Percentiles rank a stretch among this genome's conserved stretches.
phyloP scores from a whole-genome alignment of 805 yeast genomes.

The Candida argentea region DNA sequence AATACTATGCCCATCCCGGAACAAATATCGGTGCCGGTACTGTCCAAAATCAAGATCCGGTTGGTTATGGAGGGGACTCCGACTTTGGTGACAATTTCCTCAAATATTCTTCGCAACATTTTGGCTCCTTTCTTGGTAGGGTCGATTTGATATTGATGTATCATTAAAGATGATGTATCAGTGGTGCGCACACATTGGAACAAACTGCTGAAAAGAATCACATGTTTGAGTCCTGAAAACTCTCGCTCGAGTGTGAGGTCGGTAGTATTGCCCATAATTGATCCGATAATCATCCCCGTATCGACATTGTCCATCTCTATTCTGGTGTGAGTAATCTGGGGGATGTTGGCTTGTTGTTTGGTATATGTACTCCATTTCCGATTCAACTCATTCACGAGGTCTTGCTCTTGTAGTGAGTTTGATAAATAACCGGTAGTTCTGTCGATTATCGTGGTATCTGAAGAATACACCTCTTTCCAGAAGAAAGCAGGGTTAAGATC shows the following conservation, averaged over 20 bases:
- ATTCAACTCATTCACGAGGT: too few relatives aligned
- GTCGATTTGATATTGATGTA: slow-evolving; percentile 11
- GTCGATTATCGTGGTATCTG: slow-evolving; percentile 10
- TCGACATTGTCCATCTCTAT: slow-evolving; percentile 5
- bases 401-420: slow-evolving; percentile 14
- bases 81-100: slow-evolving; percentile 25
- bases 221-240: slow-evolving; percentile 7
- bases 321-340: too few relatives aligned
- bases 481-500: slow-evolving; percentile 42
- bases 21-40: slow-evolving; percentile 56
- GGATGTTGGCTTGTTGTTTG: too few relatives aligned
- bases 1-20: slow-evolving; percentile 48
- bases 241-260: slow-evolving; percentile 3
- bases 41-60: slow-evolving; percentile 43
- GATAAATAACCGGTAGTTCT: slow-evolving; percentile 11
- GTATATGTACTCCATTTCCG: too few relatives aligned
- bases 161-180: slow-evolving; percentile 3
- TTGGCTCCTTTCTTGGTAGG: slow-evolving; percentile 59
- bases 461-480: slow-evolving; percentile 34
- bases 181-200: slow-evolving; percentile 13
- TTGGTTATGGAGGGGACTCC: slow-evolving; percentile 2
- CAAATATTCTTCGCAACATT: slow-evolving; percentile 39
- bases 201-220: slow-evolving; percentile 3
- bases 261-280: slow-evolving; percentile 8
- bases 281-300: slow-evolving; percentile 21